These are phyloP conservation scores for Curvularia hawaiiensis DNA, from an alignment of 2,329 filamentous ascomycete species.

Conservation along the genomic window DNA sequence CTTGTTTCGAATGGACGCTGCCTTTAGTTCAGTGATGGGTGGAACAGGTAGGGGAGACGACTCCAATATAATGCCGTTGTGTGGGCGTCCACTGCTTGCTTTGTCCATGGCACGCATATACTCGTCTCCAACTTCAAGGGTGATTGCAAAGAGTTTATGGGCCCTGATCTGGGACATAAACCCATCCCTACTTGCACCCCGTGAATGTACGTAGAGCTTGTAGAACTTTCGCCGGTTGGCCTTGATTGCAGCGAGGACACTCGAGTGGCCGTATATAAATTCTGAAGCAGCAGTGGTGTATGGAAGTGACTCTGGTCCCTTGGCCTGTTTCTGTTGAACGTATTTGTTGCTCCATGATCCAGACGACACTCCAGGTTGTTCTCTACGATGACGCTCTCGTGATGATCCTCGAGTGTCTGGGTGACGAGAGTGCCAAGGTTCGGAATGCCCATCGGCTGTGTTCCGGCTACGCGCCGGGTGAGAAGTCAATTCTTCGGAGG, in stretches of 20 bases:
- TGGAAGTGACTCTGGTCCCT: constrained; percentile 55
- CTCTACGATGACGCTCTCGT: background rate
- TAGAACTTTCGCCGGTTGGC: constrained; percentile 75
- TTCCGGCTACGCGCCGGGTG: background rate
- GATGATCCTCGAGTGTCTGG: constrained; percentile 11
- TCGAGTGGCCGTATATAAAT: constrained; percentile 84
- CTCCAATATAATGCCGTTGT: constrained; percentile 90
- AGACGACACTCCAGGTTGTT: background rate
- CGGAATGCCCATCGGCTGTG: background rate
- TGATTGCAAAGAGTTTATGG: constrained; percentile 27
- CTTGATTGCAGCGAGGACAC: constrained; percentile 79
- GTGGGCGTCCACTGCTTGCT: constrained; percentile 80
- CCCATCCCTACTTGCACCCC: constrained; percentile 26
- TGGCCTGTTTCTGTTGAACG: background rate
- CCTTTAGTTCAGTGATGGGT: constrained; percentile 65
- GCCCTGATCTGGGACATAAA: constrained; percentile 28
- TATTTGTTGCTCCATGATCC: background rate
- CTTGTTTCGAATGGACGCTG: constrained; percentile 50
- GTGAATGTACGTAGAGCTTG: constrained; percentile 71
- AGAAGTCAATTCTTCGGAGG: background rate
- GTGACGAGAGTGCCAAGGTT: constrained; percentile 6
- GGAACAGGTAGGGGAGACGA: constrained; percentile 78
- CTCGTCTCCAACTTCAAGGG: constrained; percentile 61
- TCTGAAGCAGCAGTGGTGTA: constrained; percentile 88
- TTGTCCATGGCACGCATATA: constrained; percentile 77